These are phyloP conservation scores for Pancytospora philotis DNA, from an alignment of 371 early-diverging fungal genomes.

Conservation along the genomic window DNA sequence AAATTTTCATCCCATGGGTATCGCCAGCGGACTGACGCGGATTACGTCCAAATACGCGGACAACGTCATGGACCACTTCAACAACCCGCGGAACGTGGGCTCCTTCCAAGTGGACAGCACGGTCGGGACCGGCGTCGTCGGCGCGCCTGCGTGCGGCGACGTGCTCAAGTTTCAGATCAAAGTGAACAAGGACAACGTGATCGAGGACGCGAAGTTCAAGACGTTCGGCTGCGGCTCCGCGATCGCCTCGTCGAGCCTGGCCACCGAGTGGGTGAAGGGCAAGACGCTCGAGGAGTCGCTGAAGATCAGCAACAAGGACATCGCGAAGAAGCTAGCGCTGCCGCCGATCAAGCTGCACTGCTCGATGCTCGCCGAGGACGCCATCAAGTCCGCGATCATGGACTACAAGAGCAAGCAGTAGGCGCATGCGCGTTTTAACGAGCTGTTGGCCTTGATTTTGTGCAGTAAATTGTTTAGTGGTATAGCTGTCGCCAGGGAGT, in stretches of 20 bases:
- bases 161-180: constrained; percentile 95
- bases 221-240: constrained; percentile 98
- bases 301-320: constrained; percentile 82
- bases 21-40: not conserved
- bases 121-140: constrained; percentile 92
- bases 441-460: too few species aligned
- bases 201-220: constrained; percentile 89
- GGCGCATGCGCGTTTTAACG: too few species aligned
- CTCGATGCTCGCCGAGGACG: constrained; percentile 95
- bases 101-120: constrained; percentile 71
- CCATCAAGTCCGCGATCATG: constrained; percentile 83
- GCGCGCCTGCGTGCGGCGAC: constrained; percentile 97
- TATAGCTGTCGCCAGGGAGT: too few species aligned
- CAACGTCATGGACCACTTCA: constrained; percentile 78
- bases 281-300: constrained; percentile 75
- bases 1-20: not conserved
- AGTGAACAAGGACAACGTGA: constrained; percentile 73
- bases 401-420: constrained; percentile 63
- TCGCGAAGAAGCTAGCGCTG: constrained; percentile 80
- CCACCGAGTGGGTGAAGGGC: constrained; percentile 83
- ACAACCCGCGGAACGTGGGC: constrained; percentile 87
- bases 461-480: too few species aligned
- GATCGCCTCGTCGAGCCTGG: constrained; percentile 80
- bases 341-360: constrained; percentile 97
- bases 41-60: constrained; percentile 51